Evolutionary conservation across 2,329 filamentous ascomycete species (phyloP).

Genomic region (Emmonsiellopsis sp.): DNA sequence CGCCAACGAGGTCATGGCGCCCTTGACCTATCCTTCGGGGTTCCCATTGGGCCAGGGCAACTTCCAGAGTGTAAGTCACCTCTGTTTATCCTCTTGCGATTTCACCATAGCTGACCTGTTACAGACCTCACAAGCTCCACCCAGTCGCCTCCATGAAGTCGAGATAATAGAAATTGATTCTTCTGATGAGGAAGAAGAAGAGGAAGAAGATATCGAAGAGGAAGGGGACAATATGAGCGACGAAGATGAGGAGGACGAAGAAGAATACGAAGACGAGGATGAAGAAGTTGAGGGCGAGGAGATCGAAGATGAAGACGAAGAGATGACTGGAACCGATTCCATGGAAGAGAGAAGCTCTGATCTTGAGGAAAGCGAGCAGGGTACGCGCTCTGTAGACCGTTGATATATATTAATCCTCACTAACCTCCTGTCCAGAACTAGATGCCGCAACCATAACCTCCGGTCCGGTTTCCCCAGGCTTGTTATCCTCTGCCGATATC

Average conservation of each 20-base stretch:
- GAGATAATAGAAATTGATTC: conserved; percentile 34
- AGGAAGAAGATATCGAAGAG: conserved; percentile 17
- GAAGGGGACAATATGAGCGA: conserved; percentile 20
- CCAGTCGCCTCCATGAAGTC: conserved; percentile 17
- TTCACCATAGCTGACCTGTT: conserved; percentile 6
- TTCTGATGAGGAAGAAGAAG: conserved; percentile 24
- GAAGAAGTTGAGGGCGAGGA: conserved; percentile 15
- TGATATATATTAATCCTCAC: not conserved
- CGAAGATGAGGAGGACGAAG: not conserved
- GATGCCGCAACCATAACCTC: conserved; percentile 11
- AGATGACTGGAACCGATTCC: conserved; percentile 21
- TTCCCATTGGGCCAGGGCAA: conserved; percentile 13
- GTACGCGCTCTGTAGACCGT: conserved; percentile 3
- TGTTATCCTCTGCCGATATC: conserved; percentile 39
- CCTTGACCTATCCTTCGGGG: conserved; percentile 27
- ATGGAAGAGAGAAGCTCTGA: conserved; percentile 7
- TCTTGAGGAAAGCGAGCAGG: conserved; percentile 6
- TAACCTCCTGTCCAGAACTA: not conserved
- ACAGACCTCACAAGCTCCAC: conserved; percentile 5
- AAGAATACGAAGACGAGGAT: conserved; percentile 4
- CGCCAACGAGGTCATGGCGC: conserved; percentile 26
- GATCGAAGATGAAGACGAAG: conserved; percentile 19
- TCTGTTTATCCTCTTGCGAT: conserved; percentile 7
- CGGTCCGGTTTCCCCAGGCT: conserved; percentile 13
- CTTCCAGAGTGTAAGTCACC: conserved; percentile 19